phyloP scores from a whole-genome alignment of 441 rosid genomes.

The Mallotus japonicus region DNA sequence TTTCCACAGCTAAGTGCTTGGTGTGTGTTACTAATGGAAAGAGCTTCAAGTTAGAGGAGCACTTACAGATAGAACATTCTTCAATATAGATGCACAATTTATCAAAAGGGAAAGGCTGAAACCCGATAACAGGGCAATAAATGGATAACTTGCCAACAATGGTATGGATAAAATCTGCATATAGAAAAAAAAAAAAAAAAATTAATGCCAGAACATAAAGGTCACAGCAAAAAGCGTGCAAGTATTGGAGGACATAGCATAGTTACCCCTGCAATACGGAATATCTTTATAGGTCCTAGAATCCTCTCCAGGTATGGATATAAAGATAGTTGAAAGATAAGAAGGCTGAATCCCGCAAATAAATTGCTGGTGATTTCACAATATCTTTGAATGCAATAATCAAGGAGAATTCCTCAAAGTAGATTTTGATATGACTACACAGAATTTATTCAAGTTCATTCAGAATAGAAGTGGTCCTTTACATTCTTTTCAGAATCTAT shows the following conservation, averaged over 20 bases:
- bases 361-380: conserved; percentile 16
- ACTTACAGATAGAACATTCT: conserved; percentile 68
- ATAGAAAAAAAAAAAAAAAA: background rate
- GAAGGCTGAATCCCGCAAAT: conserved; percentile 64
- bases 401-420: too few relatives aligned
- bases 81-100: conserved; percentile 60
- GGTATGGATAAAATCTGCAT: conserved; percentile 56
- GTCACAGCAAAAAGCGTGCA: background rate
- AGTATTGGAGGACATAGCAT: background rate
- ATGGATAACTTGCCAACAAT: conserved; percentile 59
- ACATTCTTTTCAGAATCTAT: too few relatives aligned
- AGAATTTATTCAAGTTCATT: too few relatives aligned
- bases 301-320: conserved; percentile 52
- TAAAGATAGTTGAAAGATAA: conserved; percentile 55
- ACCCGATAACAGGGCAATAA: conserved; percentile 64
- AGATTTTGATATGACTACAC: too few relatives aligned
- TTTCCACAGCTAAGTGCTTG: too few relatives aligned
- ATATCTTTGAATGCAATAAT: background rate
- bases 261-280: conserved; percentile 66
- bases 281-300: conserved; percentile 50
- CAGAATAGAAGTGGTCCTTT: too few relatives aligned
- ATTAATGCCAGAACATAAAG: background rate
- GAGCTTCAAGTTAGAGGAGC: background rate
- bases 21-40: background rate
- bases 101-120: conserved; percentile 45